A percentile compares a stretch with the other conserved stretches of the same genome.
Conservation (phyloP, 345 rosid species). For the Iberis pinnata region DNA sequence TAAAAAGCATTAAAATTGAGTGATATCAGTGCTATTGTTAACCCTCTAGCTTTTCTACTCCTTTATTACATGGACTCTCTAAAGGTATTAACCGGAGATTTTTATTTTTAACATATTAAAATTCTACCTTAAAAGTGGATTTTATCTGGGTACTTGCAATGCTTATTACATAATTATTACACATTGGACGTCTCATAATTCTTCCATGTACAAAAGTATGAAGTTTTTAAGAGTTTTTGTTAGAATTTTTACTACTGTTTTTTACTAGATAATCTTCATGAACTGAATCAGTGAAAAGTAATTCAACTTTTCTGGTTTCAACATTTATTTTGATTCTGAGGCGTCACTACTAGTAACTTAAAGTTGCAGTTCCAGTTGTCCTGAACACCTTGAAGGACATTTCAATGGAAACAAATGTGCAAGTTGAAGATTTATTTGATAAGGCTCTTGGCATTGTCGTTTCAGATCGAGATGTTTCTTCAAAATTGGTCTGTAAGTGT, state of each 20-base stretch:
- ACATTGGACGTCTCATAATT: neutral
- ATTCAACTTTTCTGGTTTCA: constrained; percentile 33
- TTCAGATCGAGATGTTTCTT: constrained; percentile 44
- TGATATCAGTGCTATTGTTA: constrained; percentile 33
- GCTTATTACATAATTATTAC: neutral
- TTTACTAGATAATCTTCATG: neutral
- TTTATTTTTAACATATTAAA: neutral
- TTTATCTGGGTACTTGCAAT: constrained; percentile 7
- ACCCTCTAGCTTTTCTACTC: constrained; percentile 41
- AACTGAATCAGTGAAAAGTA: constrained; percentile 16
- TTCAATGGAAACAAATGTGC: constrained; percentile 34
- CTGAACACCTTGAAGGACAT: constrained; percentile 47
- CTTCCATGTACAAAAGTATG: neutral
- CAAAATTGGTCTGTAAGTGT: constrained; percentile 49
- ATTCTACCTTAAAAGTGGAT: neutral
- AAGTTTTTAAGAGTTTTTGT: neutral
- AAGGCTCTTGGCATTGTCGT: constrained; percentile 56
- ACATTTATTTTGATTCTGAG: constrained; percentile 52
- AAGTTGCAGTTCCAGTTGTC: constrained; percentile 57
- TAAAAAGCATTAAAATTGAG: no score
- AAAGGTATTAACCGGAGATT: constrained; percentile 44
- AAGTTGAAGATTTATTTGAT: constrained; percentile 42
- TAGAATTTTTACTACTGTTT: neutral
- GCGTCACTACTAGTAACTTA: constrained; percentile 73
- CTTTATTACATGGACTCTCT: constrained; percentile 64